A percentile compares a stretch with the other conserved stretches of the same genome.
These are phyloP conservation scores for Chrysanthemum lavandulifolium DNA, from an alignment of 129 eudicot genomes.

Conservation along the genomic window DNA sequence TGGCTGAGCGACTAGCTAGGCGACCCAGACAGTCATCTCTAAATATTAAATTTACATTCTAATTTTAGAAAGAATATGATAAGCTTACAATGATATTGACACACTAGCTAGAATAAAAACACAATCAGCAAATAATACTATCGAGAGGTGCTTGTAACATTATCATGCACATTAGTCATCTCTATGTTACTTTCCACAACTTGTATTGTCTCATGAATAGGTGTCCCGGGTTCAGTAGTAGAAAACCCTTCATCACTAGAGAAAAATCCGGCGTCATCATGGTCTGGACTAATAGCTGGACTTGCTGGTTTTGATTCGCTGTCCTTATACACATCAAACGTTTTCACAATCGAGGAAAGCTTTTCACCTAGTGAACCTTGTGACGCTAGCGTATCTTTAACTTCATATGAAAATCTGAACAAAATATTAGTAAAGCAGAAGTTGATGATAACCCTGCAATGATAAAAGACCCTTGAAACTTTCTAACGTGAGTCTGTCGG, in stretches of 20 bases:
- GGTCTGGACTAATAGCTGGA: not conserved
- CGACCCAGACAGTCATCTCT: no score
- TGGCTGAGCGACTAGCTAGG: no score
- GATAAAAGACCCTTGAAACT: constrained; percentile 20
- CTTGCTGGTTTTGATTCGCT: constrained; percentile 4
- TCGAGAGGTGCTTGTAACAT: no score
- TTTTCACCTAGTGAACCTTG: constrained; percentile 19
- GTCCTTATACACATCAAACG: constrained; percentile 20
- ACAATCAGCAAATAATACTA: no score
- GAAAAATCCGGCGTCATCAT: no score
- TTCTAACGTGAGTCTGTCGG: constrained; percentile 6
- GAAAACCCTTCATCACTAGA: not conserved
- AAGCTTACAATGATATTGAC: no score
- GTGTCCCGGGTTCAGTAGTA: constrained; percentile 1
- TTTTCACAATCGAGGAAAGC: constrained; percentile 10
- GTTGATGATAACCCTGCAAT: constrained; percentile 16
- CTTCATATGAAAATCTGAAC: constrained; percentile 14
- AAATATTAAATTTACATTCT: no score
- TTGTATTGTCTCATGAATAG: not conserved
- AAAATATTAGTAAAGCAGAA: constrained; percentile 13
- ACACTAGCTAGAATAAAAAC: no score
- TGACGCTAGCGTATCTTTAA: constrained; percentile 5
- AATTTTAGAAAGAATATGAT: no score
- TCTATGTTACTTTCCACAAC: not conserved
- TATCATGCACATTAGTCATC: not conserved